Base-by-base conservation (phyloP, 1,284 basidiomycete species). In the Vanrija humicola region DNA sequence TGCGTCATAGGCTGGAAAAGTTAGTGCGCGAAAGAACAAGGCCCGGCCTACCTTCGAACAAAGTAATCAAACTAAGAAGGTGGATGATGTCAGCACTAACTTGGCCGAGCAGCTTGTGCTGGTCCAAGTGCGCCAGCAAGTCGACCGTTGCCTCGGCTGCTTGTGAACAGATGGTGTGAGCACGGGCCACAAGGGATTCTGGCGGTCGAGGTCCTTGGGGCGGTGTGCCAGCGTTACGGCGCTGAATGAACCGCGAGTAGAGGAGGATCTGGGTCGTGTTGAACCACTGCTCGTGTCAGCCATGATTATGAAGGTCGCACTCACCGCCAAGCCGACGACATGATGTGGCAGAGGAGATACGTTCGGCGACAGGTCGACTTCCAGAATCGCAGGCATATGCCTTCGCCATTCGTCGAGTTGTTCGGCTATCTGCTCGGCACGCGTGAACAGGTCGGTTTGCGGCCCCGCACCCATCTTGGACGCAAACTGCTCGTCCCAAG, bases 41-140 rank as follows among this genome's bases (percentile, higher is more conserved):
- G 5, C 14, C 19, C 16, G 38, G 62, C 70, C 38, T 43, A 72
- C 72, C 66, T 49, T 69, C 66, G 38, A 68, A 72, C 19, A 74
- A 29, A 6, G 74, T 68, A 2, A 72, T 65, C 21, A 72, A 56
- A n/a, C 64, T 66, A 14, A 76, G 53, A 34, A 74, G 63, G 50
- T 76, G 72, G 15, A 76, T 67, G 9, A 68, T 51, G 57, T 76
- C 74, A 38, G 68, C 63, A 55, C 71, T 70, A n/a, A 66, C 58
- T 16, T 67, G 66, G 6, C 48, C 56, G 1, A 76, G 59, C 14
- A 74, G 59, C 40, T 64, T 59, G 56, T 68, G 59, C 40, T 58
- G 55, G 47, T 76, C 74, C 18, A 74, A 61, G 14, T 56, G 57
- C 0, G 61, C 55, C 0, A 76, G 54, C 9, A 74, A 61, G 19